These are phyloP conservation scores for Lotmaria passim DNA, from an alignment of 208 protist species.

Conservation along the genomic window DNA sequence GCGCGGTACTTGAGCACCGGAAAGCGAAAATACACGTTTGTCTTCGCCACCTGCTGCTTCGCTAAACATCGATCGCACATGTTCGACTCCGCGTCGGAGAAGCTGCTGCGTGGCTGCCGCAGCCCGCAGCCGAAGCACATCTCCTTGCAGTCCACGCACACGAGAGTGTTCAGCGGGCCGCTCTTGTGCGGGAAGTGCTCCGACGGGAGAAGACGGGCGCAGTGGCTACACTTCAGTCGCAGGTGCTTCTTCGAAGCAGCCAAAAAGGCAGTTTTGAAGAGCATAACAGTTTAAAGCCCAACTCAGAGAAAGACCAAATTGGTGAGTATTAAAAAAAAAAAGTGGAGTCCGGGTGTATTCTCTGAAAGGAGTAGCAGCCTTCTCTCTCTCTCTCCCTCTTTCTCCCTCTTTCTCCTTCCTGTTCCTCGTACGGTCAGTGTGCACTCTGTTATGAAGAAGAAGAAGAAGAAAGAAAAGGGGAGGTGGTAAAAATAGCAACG, in stretches of 20 bases:
- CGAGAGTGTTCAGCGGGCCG: conserved; percentile 54
- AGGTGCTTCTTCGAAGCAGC: conserved; percentile 76
- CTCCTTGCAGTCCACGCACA: conserved; percentile 77
- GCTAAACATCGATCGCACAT: conserved; percentile 72
- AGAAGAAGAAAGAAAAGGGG: conserved; percentile 5
- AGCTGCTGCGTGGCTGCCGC: conserved; percentile 56
- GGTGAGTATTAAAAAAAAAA: background rate
- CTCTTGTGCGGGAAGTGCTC: conserved; percentile 66
- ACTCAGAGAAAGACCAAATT: background rate
- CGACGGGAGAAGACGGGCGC: conserved; percentile 66
- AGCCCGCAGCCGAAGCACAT: conserved; percentile 78
- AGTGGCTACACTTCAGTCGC: conserved; percentile 64
- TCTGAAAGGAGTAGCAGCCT: too few species aligned
- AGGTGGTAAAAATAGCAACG: conserved; percentile 3
- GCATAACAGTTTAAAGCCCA: background rate
- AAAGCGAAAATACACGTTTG: conserved; percentile 91
- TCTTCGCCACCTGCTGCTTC: conserved; percentile 73
- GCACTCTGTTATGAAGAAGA: background rate
- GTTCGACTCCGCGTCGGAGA: conserved; percentile 44
- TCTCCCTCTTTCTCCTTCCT: too few species aligned
- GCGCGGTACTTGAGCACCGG: conserved; percentile 86
- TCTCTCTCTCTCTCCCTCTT: too few species aligned
- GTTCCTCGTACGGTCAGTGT: background rate
- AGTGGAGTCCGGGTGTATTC: background rate
- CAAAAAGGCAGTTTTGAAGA: conserved; percentile 32